Percentiles rank a stretch among this genome's conserved stretches.
Evolutionary conservation across 2,329 filamentous ascomycete genomes (phyloP).

Genomic region (Aspergillus novofumigatus): DNA sequence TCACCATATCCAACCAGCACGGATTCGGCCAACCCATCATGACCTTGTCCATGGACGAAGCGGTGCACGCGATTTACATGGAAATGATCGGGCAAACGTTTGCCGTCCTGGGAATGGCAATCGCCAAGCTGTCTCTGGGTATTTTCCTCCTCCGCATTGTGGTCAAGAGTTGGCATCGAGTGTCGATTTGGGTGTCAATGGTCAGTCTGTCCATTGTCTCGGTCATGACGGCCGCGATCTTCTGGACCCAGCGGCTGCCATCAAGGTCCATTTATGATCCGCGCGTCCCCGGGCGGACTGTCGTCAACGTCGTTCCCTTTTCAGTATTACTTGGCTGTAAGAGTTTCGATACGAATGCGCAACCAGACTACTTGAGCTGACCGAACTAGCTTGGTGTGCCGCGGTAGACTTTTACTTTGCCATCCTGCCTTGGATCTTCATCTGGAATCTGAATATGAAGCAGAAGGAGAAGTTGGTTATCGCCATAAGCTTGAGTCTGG

Average conservation of each 20-base stretch:
- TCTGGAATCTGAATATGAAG: constrained; percentile 34
- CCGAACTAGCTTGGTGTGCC: constrained; percentile 13
- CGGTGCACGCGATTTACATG: constrained; percentile 20
- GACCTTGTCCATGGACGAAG: constrained; percentile 17
- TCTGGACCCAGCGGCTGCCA: constrained; percentile 14
- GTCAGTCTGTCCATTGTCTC: constrained; percentile 21
- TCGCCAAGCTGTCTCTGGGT: constrained; percentile 38
- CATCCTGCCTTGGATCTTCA: constrained; percentile 36
- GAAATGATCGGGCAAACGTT: constrained; percentile 31
- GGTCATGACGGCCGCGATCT: constrained; percentile 11
- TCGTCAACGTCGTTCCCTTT: constrained; percentile 9
- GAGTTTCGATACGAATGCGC: background rate
- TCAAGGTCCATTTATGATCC: constrained; percentile 14
- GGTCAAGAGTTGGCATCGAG: constrained; percentile 30
- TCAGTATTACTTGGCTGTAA: constrained; percentile 15
- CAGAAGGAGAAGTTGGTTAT: constrained; percentile 37
- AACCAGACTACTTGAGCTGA: background rate
- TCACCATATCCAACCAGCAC: constrained; percentile 24
- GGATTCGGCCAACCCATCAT: constrained; percentile 34
- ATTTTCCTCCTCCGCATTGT: constrained; percentile 40
- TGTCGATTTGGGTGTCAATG: constrained; percentile 31
- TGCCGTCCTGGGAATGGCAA: constrained; percentile 37
- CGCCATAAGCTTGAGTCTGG: constrained; percentile 35
- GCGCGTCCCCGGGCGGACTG: constrained; percentile 10
- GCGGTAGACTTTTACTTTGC: constrained; percentile 37